Evolutionary conservation across 1,284 basidiomycete species (phyloP), one percentile per base, ranked within the genome.

Genomic region (Puccinia coronata): DNA sequence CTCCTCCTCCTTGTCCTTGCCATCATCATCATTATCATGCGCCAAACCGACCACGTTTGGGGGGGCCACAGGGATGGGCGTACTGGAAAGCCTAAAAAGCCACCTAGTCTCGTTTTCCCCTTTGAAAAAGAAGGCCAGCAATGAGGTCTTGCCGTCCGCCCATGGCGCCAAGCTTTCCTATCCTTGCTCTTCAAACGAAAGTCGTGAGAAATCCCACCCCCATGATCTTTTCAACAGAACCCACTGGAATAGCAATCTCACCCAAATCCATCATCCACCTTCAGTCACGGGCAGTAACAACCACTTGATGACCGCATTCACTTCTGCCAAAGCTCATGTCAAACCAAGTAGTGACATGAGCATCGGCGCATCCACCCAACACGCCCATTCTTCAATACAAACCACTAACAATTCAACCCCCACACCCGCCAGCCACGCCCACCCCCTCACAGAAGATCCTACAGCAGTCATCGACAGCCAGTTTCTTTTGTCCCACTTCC

Each of bases 111-210:
- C 16, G n/a, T 18, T n/a, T n/a, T n/a, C 55, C 49, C 23, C 71
- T 14, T 51, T 76, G 59, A 76, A 76, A 31, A 76, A 61, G 47
- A 76, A 76, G 59, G 74, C 74, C 16, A 76, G 74, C 59, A 59
- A 76, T 65, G 74, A 63, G 41, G n/a, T 63, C 36, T 31, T 20
- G 63, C 47, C 20, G 57, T 49, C 53, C 41, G 53, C 25, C 36
- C 63, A 47, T 47, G 41, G 41, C 63, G 43, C 63, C 63, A 67
- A 67, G 41, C 63, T n/a, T 67, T 47, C 25, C 25, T 28, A 28
- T 39, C 47, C 63, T 71, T 49, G 36, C 34, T 36, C 47, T n/a
- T 55, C 69, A 71, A 53, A 51, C 69, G 69, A 71, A 18, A 53
- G 51, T 71, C 49, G 69, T 23, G 69, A 71, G 47, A 71, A 71